phyloP scores from a whole-genome alignment of 306 rosid species.

The Echinosophora koreensis region DNA sequence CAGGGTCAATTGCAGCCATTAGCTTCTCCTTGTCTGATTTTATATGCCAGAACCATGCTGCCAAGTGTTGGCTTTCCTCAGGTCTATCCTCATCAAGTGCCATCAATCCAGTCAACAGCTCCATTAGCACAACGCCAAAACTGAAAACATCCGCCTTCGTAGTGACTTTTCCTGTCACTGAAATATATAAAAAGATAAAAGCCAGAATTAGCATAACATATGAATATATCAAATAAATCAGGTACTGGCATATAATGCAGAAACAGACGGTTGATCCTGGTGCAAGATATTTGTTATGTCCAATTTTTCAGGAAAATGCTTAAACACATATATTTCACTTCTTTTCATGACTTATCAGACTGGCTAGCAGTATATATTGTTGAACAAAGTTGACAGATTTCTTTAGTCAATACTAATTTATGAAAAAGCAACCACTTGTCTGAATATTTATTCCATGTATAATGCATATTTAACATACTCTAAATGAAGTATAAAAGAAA shows the following conservation, averaged over 20 bases:
- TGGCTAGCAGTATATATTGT: background rate
- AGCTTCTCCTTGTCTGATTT: slow-evolving; percentile 78
- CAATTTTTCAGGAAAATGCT: background rate
- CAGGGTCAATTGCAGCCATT: slow-evolving; percentile 69
- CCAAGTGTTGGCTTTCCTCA: slow-evolving; percentile 82
- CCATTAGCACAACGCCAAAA: slow-evolving; percentile 90
- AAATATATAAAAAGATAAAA: slow-evolving; percentile 34
- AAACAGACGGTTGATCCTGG: background rate
- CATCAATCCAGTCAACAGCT: slow-evolving; percentile 84
- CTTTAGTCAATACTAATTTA: slow-evolving; percentile 4
- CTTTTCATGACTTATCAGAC: slow-evolving; percentile 22
- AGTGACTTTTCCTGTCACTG: slow-evolving; percentile 93
- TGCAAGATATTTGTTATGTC: background rate
- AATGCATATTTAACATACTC: slow-evolving; percentile 20
- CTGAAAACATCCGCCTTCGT: slow-evolving; percentile 92
- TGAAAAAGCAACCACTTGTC: slow-evolving; percentile 21
- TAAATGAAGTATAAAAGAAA: background rate
- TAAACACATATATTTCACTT: background rate
- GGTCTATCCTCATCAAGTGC: slow-evolving; percentile 85
- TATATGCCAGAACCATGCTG: slow-evolving; percentile 90
- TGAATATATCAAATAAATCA: slow-evolving; percentile 3
- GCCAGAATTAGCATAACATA: slow-evolving; percentile 42
- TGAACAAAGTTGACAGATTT: slow-evolving; percentile 3
- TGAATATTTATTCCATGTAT: background rate
- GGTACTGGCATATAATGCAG: background rate